Base-by-base conservation (phyloP, 2,329 filamentous ascomycete species). In the Xylaria sp. region DNA sequence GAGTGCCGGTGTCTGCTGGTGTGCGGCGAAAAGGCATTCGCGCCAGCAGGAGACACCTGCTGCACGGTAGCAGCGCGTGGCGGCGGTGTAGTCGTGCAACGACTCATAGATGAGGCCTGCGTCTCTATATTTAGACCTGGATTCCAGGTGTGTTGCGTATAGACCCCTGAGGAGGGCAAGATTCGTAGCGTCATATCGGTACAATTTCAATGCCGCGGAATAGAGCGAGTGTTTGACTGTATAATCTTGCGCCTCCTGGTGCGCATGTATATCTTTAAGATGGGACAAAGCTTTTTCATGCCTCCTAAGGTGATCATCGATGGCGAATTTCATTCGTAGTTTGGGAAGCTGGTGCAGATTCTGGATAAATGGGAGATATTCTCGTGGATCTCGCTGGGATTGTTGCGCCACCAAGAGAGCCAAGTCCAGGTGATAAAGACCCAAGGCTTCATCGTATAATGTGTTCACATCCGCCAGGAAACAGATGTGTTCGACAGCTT, bases 331-430 rank as follows among this genome's bases (percentile, higher is more conserved):
- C 49, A 93, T 89, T 22, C 93, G 89, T 11, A 92, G 79, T 11
- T 88, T 84, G 0, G 91, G 81, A 72, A 96, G 85, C 67, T 90
- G 86, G 77, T 97, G 93, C 2, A 99, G 85, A 39, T 90, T 90
- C 75, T 97, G 94, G 57, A 99, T 88, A 76, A 98, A 98, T 3
- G 96, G 96, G 7, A 98, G 87, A 73, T 99, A 99, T 78, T 99
- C 96, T 72, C 94, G 86, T 1, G 96, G 96, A 73, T 99, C 96
- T 76, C 95, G 93, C 79, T 99, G 96, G 0, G 94, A 96, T 76
- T 97, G 94, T 76, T 99, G 96, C 0, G 96, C 96, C 13, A 99
- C 92, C 5, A 97, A 84, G 11, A 99, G 84, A 3, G 95, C 90
- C 7, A 99, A 87, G 11, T 97, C 93, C 2, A 99, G 87, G 74